These are phyloP conservation scores for Dactylis glomerata DNA, from an alignment of 176 grass and related monocot species.

Conservation along the genomic window DNA sequence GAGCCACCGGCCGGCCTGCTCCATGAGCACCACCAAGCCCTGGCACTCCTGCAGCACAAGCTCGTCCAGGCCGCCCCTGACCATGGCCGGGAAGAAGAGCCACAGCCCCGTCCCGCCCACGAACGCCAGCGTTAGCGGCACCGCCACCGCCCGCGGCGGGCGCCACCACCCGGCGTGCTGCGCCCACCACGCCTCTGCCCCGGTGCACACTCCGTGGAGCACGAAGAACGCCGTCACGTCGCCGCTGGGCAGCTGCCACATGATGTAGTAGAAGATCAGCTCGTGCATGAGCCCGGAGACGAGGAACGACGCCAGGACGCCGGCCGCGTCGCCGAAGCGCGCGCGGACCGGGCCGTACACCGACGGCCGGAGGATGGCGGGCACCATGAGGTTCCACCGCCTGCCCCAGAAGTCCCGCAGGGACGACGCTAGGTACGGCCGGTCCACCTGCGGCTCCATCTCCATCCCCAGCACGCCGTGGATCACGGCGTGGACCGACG, in stretches of 20 bases:
- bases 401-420: not conserved
- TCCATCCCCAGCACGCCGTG: conserved; percentile 45
- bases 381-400: conserved; percentile 9
- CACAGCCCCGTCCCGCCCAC: not conserved
- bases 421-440: not conserved
- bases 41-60: not conserved
- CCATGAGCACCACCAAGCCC: too few species aligned
- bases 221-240: not conserved
- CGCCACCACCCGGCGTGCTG: not conserved
- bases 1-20: too few species aligned
- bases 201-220: not conserved
- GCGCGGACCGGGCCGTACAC: not conserved
- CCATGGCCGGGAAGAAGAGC: not conserved
- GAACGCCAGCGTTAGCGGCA: not conserved
- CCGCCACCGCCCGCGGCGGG: not conserved
- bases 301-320: not conserved
- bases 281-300: conserved; percentile 4
- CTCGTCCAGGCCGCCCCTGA: not conserved
- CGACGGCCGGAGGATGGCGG: not conserved
- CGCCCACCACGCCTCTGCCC: not conserved
- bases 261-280: not conserved
- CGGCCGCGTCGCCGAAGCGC: not conserved
- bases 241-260: not conserved
- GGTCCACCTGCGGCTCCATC: conserved; percentile 65
- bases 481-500: not conserved